phyloP scores from a whole-genome alignment of 345 rosid species.

The Euphorbia peplus region DNA sequence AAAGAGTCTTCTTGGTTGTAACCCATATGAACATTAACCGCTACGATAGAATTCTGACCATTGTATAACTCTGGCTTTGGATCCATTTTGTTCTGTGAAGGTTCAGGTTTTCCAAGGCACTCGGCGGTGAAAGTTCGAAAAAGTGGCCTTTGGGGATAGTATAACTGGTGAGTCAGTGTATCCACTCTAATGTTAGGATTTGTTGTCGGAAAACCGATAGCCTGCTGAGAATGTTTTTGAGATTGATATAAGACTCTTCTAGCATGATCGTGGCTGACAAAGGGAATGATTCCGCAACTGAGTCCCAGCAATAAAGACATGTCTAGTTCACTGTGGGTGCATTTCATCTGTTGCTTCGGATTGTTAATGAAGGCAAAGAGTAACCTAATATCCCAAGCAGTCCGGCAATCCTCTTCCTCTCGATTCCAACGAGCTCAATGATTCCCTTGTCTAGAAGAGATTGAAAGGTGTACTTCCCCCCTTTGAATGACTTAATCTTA shows the following conservation, averaged over 20 bases:
- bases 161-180: slow-evolving; percentile 68
- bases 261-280: slow-evolving; percentile 87
- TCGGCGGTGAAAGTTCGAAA: slow-evolving; percentile 73
- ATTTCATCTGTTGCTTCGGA: slow-evolving; percentile 35
- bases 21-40: slow-evolving; percentile 87
- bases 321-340: slow-evolving; percentile 81
- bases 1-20: slow-evolving; percentile 93
- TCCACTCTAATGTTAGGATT: slow-evolving; percentile 82
- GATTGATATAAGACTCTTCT: slow-evolving; percentile 86
- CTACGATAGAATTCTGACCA: slow-evolving; percentile 95
- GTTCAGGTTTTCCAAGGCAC: slow-evolving; percentile 55
- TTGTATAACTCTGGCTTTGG: slow-evolving; percentile 63
- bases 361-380: slow-evolving; percentile 41
- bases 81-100: slow-evolving; percentile 30
- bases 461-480: slow-evolving; percentile 41
- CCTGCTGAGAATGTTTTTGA: slow-evolving; percentile 88
- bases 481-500: slow-evolving; percentile 50
- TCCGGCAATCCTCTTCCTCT: slow-evolving; percentile 82
- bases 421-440: slow-evolving; percentile 69
- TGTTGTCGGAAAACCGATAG: slow-evolving; percentile 82
- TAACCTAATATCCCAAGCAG: slow-evolving; percentile 65
- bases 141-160: slow-evolving; percentile 85
- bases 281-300: slow-evolving; percentile 85
- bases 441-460: slow-evolving; percentile 68
- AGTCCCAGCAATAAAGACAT: slow-evolving; percentile 76